Base-by-base conservation (phyloP, 805 yeast genomes). In the Millerago galiae region DNA sequence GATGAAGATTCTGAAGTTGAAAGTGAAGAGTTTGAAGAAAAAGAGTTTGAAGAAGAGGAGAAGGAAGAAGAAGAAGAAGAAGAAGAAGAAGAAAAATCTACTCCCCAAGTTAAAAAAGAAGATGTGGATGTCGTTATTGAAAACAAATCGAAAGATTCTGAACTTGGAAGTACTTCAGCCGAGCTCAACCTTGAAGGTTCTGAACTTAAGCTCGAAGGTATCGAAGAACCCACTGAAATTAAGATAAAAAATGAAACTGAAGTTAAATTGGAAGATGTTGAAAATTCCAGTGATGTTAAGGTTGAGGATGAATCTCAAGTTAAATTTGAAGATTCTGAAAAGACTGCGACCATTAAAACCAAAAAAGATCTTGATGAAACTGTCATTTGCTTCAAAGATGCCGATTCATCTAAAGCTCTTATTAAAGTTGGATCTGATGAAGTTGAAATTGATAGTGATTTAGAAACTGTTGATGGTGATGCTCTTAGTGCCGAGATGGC, bases 161-260 rank as follows among this genome's bases (percentile, higher is more conserved):
- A n/a, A n/a, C n/a, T n/a, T n/a, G n/a, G n/a, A n/a, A n/a, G n/a
- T n/a, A n/a, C n/a, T n/a, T n/a, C n/a, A n/a, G n/a, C n/a, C n/a
- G n/a, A n/a, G n/a, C n/a, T n/a, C n/a, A n/a, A n/a, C n/a, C n/a
- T n/a, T n/a, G n/a, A n/a, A n/a, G n/a, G n/a, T n/a, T n/a, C n/a
- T n/a, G n/a, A n/a, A n/a, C n/a, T n/a, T n/a, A n/a, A n/a, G n/a
- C n/a, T n/a, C n/a, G n/a, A n/a, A n/a, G n/a, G n/a, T n/a, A n/a
- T n/a, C n/a, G 38, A 38, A 2, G 40, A 18, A 7, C 34, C 35
- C 11, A 37, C 13, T 17, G 38, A 16, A 10, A 40, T 37, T 11
- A 34, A 48, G 29, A 15, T 12, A n/a, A 38, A 41, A 15, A 31
- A 14, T n/a, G 17, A 17, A 12, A 38, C 40, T 8, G 42, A 34